Percentiles rank a stretch among this genome's conserved stretches.
These are phyloP conservation scores for Brassica rapa DNA, from an alignment of 345 rosid genomes.

Conservation along the genomic window DNA sequence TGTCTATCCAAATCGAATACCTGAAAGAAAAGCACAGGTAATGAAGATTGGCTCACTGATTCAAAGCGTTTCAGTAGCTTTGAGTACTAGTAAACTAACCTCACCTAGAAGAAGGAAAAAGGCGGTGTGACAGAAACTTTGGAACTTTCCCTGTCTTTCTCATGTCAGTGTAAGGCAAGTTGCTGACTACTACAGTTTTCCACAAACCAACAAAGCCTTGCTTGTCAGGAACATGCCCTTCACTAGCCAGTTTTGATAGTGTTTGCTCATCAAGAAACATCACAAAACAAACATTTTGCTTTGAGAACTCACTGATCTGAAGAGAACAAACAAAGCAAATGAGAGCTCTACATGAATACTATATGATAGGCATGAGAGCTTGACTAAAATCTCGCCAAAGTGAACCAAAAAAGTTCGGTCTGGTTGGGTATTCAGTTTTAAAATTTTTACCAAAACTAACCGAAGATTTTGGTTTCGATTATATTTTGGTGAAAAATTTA, in stretches of 20 bases:
- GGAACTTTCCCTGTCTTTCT: slow-evolving; percentile 94
- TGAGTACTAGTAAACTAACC: slow-evolving; percentile 35
- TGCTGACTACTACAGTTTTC: slow-evolving; percentile 75
- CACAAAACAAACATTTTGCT: slow-evolving; percentile 77
- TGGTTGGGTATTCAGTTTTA: too few relatives aligned
- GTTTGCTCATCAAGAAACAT: slow-evolving; percentile 95
- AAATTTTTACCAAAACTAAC: too few relatives aligned
- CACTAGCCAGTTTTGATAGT: slow-evolving; percentile 61
- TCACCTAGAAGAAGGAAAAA: slow-evolving; percentile 92
- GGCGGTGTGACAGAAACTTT: slow-evolving; percentile 83
- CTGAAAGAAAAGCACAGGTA: slow-evolving; percentile 41
- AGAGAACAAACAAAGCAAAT: slow-evolving; percentile 31
- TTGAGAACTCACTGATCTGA: slow-evolving; percentile 88
- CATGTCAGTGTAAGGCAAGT: slow-evolving; percentile 78
- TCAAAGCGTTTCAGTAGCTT: slow-evolving; percentile 16
- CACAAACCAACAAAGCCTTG: slow-evolving; percentile 79
- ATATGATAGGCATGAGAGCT: too few relatives aligned
- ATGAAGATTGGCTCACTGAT: not conserved
- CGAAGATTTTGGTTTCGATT: too few relatives aligned
- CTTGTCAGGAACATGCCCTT: slow-evolving; percentile 75
- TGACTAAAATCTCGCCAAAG: too few relatives aligned
- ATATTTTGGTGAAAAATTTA: too few relatives aligned
- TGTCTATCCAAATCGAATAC: slow-evolving; percentile 95
- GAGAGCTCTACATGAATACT: not conserved
- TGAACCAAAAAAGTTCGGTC: too few relatives aligned